Conservation (phyloP, 345 rosid species). For the Laguncularia racemosa region DNA sequence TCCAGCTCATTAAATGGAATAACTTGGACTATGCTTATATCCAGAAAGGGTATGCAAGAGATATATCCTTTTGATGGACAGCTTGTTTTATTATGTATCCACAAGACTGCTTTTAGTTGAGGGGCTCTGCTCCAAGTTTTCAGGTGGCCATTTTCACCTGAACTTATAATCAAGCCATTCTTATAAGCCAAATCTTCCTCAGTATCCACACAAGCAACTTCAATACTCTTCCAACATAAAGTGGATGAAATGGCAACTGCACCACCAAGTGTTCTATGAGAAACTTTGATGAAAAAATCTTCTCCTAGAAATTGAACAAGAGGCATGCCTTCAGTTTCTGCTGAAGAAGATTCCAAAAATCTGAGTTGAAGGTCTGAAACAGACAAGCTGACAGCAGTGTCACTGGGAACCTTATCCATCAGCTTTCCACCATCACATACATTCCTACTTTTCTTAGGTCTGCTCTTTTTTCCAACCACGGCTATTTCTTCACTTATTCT, state of each 20-base stretch:
- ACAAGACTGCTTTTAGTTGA: conserved; percentile 76
- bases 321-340: conserved; percentile 55
- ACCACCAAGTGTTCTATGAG: conserved; percentile 97
- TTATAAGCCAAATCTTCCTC: conserved; percentile 34
- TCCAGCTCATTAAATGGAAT: conserved; percentile 83
- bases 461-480: conserved; percentile 53
- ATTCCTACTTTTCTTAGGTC: conserved; percentile 21
- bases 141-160: conserved; percentile 31
- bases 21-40: conserved; percentile 66
- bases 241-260: conserved; percentile 86
- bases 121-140: conserved; percentile 32
- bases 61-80: conserved; percentile 29
- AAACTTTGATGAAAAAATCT: conserved; percentile 63
- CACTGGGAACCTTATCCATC: conserved; percentile 92
- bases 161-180: conserved; percentile 15
- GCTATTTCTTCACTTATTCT: conserved; percentile 74
- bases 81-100: conserved; percentile 60
- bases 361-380: conserved; percentile 68
- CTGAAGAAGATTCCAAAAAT: conserved; percentile 72
- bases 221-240: conserved; percentile 67
- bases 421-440: conserved; percentile 40
- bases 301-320: conserved; percentile 86
- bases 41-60: conserved; percentile 52
- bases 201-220: conserved; percentile 84
- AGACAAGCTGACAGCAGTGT: conserved; percentile 77